These are phyloP conservation scores for Pichia eremophila DNA, from an alignment of 805 yeast genomes.

Conservation along the genomic window DNA sequence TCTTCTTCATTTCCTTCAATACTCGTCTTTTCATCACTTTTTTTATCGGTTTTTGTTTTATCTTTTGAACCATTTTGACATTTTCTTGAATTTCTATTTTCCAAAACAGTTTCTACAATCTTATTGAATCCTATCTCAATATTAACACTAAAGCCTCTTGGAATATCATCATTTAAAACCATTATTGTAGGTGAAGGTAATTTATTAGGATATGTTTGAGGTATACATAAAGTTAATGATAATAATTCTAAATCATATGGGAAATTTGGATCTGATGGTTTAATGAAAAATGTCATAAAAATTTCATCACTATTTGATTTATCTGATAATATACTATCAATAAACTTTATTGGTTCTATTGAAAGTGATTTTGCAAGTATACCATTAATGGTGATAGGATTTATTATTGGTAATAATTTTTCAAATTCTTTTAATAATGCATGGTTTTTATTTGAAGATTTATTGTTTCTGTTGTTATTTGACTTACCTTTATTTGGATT, in stretches of 20 bases:
- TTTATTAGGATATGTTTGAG: constrained; percentile 43
- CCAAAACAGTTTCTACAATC: constrained; percentile 34
- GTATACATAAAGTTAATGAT: constrained; percentile 44
- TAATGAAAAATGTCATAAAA: constrained; percentile 35
- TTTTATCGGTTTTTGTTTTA: constrained; percentile 1
- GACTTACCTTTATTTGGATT: not conserved
- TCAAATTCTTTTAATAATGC: constrained; percentile 16
- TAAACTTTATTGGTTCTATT: constrained; percentile 12
- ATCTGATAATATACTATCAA: constrained; percentile 11
- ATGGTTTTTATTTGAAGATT: not conserved
- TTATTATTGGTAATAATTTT: constrained; percentile 11
- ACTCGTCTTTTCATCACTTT: constrained; percentile 11
- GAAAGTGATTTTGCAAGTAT: constrained; percentile 15
- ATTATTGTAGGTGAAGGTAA: constrained; percentile 37
- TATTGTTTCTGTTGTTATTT: not conserved
- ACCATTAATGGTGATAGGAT: constrained; percentile 24
- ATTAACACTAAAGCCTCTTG: constrained; percentile 57
- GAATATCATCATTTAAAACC: constrained; percentile 59
- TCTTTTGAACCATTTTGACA: constrained; percentile 1
- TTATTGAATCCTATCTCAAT: constrained; percentile 55
- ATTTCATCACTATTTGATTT: constrained; percentile 16
- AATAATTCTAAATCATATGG: constrained; percentile 53
- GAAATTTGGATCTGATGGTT: constrained; percentile 66
- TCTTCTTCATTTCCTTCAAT: constrained; percentile 7
- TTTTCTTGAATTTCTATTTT: constrained; percentile 16